Base-by-base conservation (phyloP, 305 asterid genomes). In the Lippia alba region DNA sequence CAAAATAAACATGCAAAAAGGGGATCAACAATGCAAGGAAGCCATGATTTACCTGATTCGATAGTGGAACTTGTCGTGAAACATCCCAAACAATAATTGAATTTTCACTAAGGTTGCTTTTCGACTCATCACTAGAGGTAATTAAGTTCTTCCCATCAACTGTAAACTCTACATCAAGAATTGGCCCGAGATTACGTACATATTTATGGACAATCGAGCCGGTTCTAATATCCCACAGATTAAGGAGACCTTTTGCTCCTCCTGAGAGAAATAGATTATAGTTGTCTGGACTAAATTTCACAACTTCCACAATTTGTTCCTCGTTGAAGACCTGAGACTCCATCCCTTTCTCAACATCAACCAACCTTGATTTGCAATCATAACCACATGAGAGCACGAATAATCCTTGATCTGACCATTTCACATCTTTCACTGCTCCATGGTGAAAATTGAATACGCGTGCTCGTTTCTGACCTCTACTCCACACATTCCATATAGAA, bases 71-170 rank as follows among this genome's bases (percentile, higher is more conserved):
- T 85, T 90, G 91, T 11, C 96, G 85, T 8, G 91, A 83, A 56
- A 86, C 87, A 80, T 92, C 98, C 99, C 99, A 94, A 74, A 92
- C 92, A 59, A 92, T 79, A 33, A 94, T 90, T 40, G 96, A 84
- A 74, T 94, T 92, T 81, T 94, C 99, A 75, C 96, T 94, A 63
- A 92, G 80, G 76, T 92, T 92, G 82, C 87, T 87, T 82, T 77
- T 82, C 72, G 97, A 90, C 51, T 76, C 90, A 78, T 94, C 99
- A 62, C 96, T 90, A 11, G 97, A 88, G 73, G 96, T 88, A 51
- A 94, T 83, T 48, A 94, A 76, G 16, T 83, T 81, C 78, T 83
- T 90, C 49, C 87, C 96, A 58, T 94, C 98, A 78, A 68, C 61
- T 3, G 88, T 81, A 78, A 94, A 94, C 69, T 94, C 99, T 4